Conservation (phyloP, 1,139 yeast genomes). For the Debaryomyces sp. region DNA sequence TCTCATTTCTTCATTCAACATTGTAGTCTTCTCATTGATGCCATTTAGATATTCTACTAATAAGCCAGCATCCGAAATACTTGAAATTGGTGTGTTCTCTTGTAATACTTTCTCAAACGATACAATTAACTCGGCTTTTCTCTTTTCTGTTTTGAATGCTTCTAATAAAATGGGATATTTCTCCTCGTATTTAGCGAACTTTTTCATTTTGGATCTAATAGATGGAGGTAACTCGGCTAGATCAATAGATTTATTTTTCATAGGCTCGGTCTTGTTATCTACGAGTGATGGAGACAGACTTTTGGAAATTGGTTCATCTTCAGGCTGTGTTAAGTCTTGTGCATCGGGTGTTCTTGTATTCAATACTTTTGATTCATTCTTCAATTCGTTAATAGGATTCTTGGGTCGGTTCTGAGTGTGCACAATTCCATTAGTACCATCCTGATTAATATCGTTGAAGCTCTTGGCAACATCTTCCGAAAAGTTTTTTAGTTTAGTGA, state of each 20-base stretch:
- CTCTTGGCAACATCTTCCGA: slow-evolving; percentile 55
- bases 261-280: not conserved
- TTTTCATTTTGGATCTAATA: slow-evolving; percentile 64
- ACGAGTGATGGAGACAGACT: slow-evolving; percentile 1
- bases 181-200: slow-evolving; percentile 85
- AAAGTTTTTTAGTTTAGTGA: slow-evolving; percentile 54
- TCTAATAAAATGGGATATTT: slow-evolving; percentile 81
- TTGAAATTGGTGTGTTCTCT: slow-evolving; percentile 80
- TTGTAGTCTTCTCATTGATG: slow-evolving; percentile 58
- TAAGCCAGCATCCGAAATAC: slow-evolving; percentile 69
- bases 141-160: slow-evolving; percentile 83
- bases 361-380: slow-evolving; percentile 35
- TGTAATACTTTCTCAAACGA: slow-evolving; percentile 70
- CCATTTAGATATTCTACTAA: slow-evolving; percentile 73
- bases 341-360: slow-evolving; percentile 48
- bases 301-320: slow-evolving; percentile 30
- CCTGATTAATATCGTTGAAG: slow-evolving; percentile 34
- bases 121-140: slow-evolving; percentile 61
- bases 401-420: slow-evolving; percentile 13
- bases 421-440: slow-evolving; percentile 16
- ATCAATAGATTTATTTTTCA: slow-evolving; percentile 21
- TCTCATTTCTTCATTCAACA: slow-evolving; percentile 58
- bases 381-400: slow-evolving; percentile 34
- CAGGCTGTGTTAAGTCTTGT: slow-evolving; percentile 47
- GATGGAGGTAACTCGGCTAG: slow-evolving; percentile 52